Evolutionary conservation across 805 yeast genomes (phyloP), one percentile per base, ranked within the genome.

Genomic region (Cyberlindnera galapagoensis): DNA sequence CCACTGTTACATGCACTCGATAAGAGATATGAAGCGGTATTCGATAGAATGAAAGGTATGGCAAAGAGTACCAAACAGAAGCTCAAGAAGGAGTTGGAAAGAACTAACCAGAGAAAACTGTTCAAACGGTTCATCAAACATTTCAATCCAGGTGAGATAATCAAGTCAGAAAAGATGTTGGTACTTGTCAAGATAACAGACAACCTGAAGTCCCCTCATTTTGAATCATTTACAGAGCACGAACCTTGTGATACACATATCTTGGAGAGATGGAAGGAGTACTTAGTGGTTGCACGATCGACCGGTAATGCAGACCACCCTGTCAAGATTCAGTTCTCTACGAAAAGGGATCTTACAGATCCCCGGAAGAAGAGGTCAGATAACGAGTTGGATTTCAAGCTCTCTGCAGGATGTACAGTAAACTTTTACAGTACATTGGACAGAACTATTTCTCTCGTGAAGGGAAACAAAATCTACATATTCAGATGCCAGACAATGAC

Each of bases 261-360:
- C 1, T 39, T 65, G 8, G 88, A 83, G 36, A 59, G 86, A 29
- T 86, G 96, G 92, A 74, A 69, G 39, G 96, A 88, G 51, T 84
- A 76, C 49, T 60, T 75, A 18, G 80, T 82, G 3, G 85, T 82
- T 2, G 77, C 80, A 1, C 61, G 90, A 38, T 68, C 72, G n/a
- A 74, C 83, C 0, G 76, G 73, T 11, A 57, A 65, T 36, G 29
- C 48, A 1, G 62, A 59, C 3, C 56, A 60, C 8, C 88, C 94
- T 0, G 49, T 85, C 1, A 52, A 63, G 4, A 38, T 86, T 2
- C 87, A 86, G 46, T 71, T 87, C 38, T 80, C 74, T 55, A 69
- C 67, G 9, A 54, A 59, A 3, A 55, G 71, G 24, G 57, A 58
- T 30, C 64, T 65, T 12, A 51, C 57, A 3, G 41, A 45, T 20